Base-by-base conservation (phyloP, 345 rosid species). In the Arabidopsis suecica region DNA sequence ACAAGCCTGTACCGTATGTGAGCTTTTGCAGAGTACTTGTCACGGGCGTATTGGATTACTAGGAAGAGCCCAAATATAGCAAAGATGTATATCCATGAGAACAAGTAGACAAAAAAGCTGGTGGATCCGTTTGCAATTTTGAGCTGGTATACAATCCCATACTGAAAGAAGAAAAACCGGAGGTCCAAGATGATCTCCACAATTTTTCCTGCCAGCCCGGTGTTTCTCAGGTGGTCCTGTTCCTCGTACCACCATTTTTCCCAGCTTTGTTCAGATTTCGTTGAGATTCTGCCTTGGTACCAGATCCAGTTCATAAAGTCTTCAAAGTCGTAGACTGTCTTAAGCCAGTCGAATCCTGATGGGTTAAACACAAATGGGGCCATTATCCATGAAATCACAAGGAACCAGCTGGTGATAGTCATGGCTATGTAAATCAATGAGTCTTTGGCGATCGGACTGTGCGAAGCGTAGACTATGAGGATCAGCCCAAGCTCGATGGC, bases 241-340 rank as follows among this genome's bases (percentile, higher is more conserved):
- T 93, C 98, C 78, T 90, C 98, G 0, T 87, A 83, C 96, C 96
- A 93, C 98, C 98, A 93, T 54, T 82, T 82, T 82, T 93, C 98
- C 98, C 98, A 93, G 82, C 95, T 90, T 70, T 87, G 83, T 32
- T 88, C 94, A 0, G 96, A 88, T 71, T 77, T 86, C 28, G 88
- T 36, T 44, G 88, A 80, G 71, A 88, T 75, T 68, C 93, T 90
- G 58, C 82, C 91, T 33, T 65, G 80, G 68, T 62, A 78, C 96
- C 96, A 88, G 61, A 90, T 81, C 98, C 98, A 93, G 73, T 78
- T 84, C 70, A 86, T 79, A 72, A 90, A 93, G 75, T 85, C 92
- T 11, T 88, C 87, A 30, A 86, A 93, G 84, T 93, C 96, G 57
- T 93, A 88, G 51, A 92, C 96, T 6, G 92, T 83, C 88, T 92